Percentiles rank a stretch among this genome's conserved stretches.
Evolutionary conservation across 495 filamentous ascomycete species (phyloP).

Genomic region (Neurospora sp.): DNA sequence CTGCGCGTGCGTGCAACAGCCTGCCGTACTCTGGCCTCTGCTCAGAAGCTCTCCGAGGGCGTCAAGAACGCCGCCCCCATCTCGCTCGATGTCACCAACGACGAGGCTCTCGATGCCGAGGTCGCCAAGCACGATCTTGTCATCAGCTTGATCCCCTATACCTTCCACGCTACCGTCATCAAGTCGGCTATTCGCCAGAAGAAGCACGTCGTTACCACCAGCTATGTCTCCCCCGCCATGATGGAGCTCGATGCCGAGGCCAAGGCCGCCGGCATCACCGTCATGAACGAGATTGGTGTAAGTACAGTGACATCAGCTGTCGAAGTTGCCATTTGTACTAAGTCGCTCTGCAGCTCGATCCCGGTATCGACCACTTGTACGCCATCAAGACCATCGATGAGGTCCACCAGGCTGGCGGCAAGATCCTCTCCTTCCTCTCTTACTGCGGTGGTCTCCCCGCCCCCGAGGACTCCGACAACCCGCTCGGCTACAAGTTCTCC

Average conservation of each 20-base stretch:
- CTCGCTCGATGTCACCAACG: slow-evolving; percentile 73
- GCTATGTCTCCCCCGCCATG: slow-evolving; percentile 90
- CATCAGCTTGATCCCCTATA: slow-evolving; percentile 85
- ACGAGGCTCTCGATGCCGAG: slow-evolving; percentile 63
- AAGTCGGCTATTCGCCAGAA: slow-evolving; percentile 88
- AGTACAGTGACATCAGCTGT: slow-evolving; percentile 15
- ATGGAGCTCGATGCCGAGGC: slow-evolving; percentile 68
- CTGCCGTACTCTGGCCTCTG: slow-evolving; percentile 72
- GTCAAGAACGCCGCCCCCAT: slow-evolving; percentile 63
- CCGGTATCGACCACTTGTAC: slow-evolving; percentile 68
- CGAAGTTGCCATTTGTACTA: slow-evolving; percentile 18
- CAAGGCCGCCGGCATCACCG: slow-evolving; percentile 90
- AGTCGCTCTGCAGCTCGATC: slow-evolving; percentile 7
- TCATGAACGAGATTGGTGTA: slow-evolving; percentile 96
- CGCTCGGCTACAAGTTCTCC: slow-evolving; percentile 92
- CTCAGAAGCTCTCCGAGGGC: slow-evolving; percentile 62
- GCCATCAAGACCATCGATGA: slow-evolving; percentile 84
- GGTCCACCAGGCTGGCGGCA: slow-evolving; percentile 74
- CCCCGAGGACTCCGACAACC: slow-evolving; percentile 79
- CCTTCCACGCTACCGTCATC: slow-evolving; percentile 81
- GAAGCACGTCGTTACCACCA: slow-evolving; percentile 95
- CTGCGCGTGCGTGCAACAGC: slow-evolving; percentile 36
- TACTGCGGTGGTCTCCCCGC: slow-evolving; percentile 70
- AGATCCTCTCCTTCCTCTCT: slow-evolving; percentile 70
- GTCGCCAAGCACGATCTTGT: slow-evolving; percentile 69